A percentile compares a stretch with the other conserved stretches of the same genome.
Conservation (phyloP, 139 green algal genomes). For the Penium margaritaceum region DNA sequence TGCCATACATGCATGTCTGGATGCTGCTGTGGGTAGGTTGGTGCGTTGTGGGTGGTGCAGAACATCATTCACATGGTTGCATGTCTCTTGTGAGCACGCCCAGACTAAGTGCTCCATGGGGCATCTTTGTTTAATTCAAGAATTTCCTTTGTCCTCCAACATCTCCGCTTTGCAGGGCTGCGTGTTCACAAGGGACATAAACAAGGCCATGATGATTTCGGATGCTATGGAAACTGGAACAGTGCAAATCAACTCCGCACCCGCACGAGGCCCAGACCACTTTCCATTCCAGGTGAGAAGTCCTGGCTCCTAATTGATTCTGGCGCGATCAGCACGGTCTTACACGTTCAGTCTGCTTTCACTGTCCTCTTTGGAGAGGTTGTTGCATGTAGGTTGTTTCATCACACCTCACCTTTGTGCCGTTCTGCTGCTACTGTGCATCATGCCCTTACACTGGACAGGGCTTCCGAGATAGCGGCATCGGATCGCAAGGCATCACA, state of each 20-base stretch:
- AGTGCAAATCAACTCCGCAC: constrained; percentile 84
- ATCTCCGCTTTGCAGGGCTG: constrained; percentile 75
- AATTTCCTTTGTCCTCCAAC: too few species aligned
- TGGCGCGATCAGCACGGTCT: neutral
- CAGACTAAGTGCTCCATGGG: too few species aligned
- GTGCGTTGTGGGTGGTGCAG: too few species aligned
- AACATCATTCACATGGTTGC: too few species aligned
- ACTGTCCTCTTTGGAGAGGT: neutral
- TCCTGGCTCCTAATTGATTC: too few species aligned
- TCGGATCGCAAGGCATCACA: constrained; percentile 79
- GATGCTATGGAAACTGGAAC: constrained; percentile 90
- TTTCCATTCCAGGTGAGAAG: constrained; percentile 49
- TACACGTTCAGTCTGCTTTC: neutral
- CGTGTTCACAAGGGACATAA: constrained; percentile 85
- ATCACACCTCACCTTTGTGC: neutral
- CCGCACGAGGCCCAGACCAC: constrained; percentile 62
- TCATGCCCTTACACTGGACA: neutral
- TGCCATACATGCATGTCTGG: too few species aligned
- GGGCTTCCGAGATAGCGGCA: constrained; percentile 82
- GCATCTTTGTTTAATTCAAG: too few species aligned
- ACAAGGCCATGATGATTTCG: constrained; percentile 71
- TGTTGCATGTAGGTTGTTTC: neutral
- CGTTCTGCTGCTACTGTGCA: neutral
- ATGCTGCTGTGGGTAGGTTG: too few species aligned
- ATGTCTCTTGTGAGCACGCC: too few species aligned